Percentiles rank a stretch among this genome's conserved stretches.
phyloP scores from a whole-genome alignment of 2,329 filamentous ascomycete genomes.

The Nothophaeocryptopus gaeumannii region DNA sequence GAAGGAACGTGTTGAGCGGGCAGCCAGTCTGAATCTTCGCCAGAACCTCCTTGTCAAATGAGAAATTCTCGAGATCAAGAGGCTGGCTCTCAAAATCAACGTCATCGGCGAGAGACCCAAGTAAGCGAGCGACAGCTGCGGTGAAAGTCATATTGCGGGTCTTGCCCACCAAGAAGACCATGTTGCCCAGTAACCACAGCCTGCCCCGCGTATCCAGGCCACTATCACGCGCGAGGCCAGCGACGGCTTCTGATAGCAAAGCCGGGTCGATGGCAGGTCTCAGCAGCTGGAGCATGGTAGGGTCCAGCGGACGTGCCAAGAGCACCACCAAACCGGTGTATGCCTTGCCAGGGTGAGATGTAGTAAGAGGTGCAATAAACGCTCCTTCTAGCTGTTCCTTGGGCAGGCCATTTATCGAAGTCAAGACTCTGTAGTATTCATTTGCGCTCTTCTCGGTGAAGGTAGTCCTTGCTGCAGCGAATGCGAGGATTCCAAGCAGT shows the following conservation, averaged over 20 bases:
- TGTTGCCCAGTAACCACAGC: constrained; percentile 58
- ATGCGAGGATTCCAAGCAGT: constrained; percentile 29
- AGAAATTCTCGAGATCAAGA: constrained; percentile 31
- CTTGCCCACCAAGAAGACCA: constrained; percentile 46
- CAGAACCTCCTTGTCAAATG: constrained; percentile 44
- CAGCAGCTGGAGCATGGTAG: constrained; percentile 27
- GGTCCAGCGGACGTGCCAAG: constrained; percentile 29
- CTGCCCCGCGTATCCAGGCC: constrained; percentile 37
- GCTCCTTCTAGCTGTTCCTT: constrained; percentile 30
- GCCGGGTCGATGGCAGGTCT: constrained; percentile 24
- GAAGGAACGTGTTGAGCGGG: constrained; percentile 52
- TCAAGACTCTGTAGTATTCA: constrained; percentile 34
- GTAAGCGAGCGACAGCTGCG: constrained; percentile 53
- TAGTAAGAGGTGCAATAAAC: constrained; percentile 32
- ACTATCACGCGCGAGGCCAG: constrained; percentile 1
- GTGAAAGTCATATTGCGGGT: constrained; percentile 46
- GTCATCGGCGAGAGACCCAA: constrained; percentile 56
- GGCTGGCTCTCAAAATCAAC: constrained; percentile 50
- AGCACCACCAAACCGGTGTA: constrained; percentile 30
- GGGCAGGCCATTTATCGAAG: constrained; percentile 19
- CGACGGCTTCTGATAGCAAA: constrained; percentile 22
- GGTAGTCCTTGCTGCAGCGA: constrained; percentile 36
- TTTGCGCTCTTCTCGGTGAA: constrained; percentile 25
- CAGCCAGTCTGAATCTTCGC: constrained; percentile 37
- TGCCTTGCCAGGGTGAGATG: constrained; percentile 12